Percentiles rank a stretch among this genome's conserved stretches.
Evolutionary conservation across 148 eudicot species (phyloP).

Genomic region (Heliamphora exappendiculata): DNA sequence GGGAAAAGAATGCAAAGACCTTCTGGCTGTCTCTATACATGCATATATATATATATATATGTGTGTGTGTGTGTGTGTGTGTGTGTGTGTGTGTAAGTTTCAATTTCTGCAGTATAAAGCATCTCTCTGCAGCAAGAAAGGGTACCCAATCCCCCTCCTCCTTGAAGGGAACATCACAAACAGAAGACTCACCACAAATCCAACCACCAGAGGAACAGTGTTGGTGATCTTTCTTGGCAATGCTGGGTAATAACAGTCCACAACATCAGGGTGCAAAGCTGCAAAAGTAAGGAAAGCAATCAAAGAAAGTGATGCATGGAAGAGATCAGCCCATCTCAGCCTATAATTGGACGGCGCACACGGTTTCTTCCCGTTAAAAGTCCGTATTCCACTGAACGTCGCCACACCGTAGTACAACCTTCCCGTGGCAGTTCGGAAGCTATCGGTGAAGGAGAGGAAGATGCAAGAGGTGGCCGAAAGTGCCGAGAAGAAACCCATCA

Average conservation of each 20-base stretch:
- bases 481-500: constrained; percentile 47
- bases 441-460: constrained; percentile 53
- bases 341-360: constrained; percentile 33
- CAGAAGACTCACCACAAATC: constrained; percentile 43
- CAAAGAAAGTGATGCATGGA: constrained; percentile 39
- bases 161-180: constrained; percentile 52
- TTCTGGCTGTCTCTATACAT: not conserved
- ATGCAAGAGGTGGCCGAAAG: constrained; percentile 41
- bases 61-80: too few species aligned
- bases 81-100: not conserved
- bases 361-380: constrained; percentile 41
- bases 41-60: not conserved
- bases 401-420: constrained; percentile 48
- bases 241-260: constrained; percentile 37
- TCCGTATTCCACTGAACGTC: constrained; percentile 47
- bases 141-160: constrained; percentile 61
- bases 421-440: constrained; percentile 44
- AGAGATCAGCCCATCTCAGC: constrained; percentile 52
- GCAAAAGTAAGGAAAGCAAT: constrained; percentile 50
- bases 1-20: not conserved
- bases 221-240: constrained; percentile 42
- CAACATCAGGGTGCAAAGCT: constrained; percentile 36
- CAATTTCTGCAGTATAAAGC: constrained; percentile 14
- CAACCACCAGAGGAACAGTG: constrained; percentile 49
- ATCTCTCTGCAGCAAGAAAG: constrained; percentile 50